Percentiles rank a stretch among this genome's conserved stretches.
Conservation (phyloP, 148 eudicot species). For the Polygonum maritimum region DNA sequence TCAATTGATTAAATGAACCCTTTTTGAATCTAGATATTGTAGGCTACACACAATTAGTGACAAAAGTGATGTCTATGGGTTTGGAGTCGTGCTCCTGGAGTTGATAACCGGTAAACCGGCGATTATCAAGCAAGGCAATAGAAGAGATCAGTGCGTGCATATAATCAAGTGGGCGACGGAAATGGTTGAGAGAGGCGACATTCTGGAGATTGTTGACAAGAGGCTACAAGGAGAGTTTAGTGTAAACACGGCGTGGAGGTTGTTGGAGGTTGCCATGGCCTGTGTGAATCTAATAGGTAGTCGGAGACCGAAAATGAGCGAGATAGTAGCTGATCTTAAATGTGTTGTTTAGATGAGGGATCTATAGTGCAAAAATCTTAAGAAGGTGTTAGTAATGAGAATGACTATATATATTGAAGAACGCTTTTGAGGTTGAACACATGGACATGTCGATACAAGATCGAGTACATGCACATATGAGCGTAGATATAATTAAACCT, state of each 20-base stretch:
- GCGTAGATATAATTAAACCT: no score
- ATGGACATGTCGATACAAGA: no score
- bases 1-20: background rate
- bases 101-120: conserved; percentile 25
- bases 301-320: background rate
- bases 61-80: conserved; percentile 27
- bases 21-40: background rate
- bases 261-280: background rate
- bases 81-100: conserved; percentile 30
- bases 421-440: no score
- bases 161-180: background rate
- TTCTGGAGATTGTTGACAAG: background rate
- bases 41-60: conserved; percentile 12
- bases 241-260: background rate
- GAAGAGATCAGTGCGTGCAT: background rate
- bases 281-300: background rate
- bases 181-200: background rate
- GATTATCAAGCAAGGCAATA: background rate
- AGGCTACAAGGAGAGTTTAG: conserved; percentile 4
- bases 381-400: background rate
- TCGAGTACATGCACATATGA: no score
- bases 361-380: background rate
- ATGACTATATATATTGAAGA: background rate
- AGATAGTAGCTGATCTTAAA: background rate
- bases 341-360: background rate